Base-by-base conservation (phyloP, 2,329 filamentous ascomycete species). In the Rhytidhysteron rufulum region DNA sequence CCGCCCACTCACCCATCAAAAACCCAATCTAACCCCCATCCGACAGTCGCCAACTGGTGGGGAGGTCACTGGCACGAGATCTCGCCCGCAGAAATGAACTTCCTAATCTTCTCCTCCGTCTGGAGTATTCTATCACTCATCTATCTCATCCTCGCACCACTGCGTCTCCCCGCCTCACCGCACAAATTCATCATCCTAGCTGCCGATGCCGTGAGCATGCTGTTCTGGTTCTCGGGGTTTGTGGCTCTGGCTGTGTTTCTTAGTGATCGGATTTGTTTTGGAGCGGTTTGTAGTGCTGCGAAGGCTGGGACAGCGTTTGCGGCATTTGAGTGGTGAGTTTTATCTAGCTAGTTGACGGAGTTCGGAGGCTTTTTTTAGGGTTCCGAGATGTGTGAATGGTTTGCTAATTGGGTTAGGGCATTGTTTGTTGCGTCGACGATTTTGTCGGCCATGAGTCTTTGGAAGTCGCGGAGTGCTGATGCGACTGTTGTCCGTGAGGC, bases 171-270 rank as follows among this genome's bases (percentile, higher is more conserved):
- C 3, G 45, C 47, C 34, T 13, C 80, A 9, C 82, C 82, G 53
- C 80, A 88, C 63, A 77, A 75, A 38, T 75, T 80, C 35, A 77
- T 72, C 25, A 78, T 88, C 13, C 70, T 90, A 15, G 81, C 56
- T 1, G 72, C 87, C 22, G 86, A 94, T 56, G 72, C 71, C 34
- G 50, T 93, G 18, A 93, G 87, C 8, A 83, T 85, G 68, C 74
- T 94, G 41, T 94, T 94, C 72, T 95, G 89, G 89, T 93, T 96
- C 58, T 83, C 85, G 1, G 88, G 88, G 5, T 85, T 88, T 54
- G 82, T 94, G 50, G 87, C 88, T 0, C 66, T 90, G 9, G 88
- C 85, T 0, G 83, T 81, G 16, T 73, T 73, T 40, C 66, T 88
- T 42, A 77, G 78, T 39, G 73, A 77, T 13, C 69, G 78, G 0